Evolutionary conservation across 257 asterid genomes (phyloP).

Genomic region (Solanum pinnatisectum): DNA sequence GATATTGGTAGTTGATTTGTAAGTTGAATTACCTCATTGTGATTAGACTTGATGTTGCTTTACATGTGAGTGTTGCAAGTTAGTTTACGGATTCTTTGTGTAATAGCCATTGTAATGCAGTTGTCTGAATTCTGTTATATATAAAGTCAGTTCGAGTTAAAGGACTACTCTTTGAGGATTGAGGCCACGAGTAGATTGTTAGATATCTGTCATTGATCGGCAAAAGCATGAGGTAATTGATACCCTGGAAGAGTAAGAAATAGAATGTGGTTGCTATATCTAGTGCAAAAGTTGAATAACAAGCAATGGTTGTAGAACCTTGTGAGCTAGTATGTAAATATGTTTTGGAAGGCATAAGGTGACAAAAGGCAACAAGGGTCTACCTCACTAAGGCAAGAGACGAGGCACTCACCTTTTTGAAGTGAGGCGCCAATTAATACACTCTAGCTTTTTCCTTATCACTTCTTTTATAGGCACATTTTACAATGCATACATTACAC

Average conservation of each 20-base stretch:
- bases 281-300: not conserved
- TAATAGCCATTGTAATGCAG: not conserved
- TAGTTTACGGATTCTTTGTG: not conserved
- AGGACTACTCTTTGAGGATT: not conserved
- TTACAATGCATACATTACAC: not conserved
- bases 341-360: not conserved
- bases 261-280: not conserved
- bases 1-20: not conserved
- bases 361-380: not conserved
- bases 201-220: not conserved
- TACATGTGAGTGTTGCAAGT: not conserved
- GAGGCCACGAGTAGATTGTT: not conserved
- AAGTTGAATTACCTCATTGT: not conserved
- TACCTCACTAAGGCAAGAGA: not conserved
- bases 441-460: not conserved
- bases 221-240: not conserved
- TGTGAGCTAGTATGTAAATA: not conserved
- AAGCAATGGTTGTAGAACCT: not conserved
- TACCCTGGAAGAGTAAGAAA: not conserved
- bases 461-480: not conserved
- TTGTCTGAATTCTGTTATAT: not conserved
- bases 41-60: not conserved
- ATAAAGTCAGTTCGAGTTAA: not conserved
- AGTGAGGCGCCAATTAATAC: not conserved
- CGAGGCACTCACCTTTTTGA: not conserved